These are phyloP conservation scores for Euphorbia peplus DNA, from an alignment of 345 rosid genomes.

Conservation along the genomic window DNA sequence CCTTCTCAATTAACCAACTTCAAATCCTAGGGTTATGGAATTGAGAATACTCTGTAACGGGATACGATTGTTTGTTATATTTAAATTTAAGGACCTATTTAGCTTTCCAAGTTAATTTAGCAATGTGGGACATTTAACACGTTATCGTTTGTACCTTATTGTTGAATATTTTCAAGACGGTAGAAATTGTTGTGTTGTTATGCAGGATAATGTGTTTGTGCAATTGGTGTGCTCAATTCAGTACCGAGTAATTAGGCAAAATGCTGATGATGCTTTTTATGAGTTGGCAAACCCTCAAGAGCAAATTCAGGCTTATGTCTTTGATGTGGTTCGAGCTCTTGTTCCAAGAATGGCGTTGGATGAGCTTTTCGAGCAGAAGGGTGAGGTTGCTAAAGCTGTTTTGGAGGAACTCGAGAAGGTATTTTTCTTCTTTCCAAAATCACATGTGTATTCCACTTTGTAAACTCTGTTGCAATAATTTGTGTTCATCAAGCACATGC, in stretches of 20 bases:
- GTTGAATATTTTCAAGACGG: not conserved
- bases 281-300: constrained; percentile 89
- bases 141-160: not conserved
- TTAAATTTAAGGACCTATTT: too few species aligned
- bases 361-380: constrained; percentile 94
- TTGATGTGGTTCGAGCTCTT: constrained; percentile 95
- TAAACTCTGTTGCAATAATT: not conserved
- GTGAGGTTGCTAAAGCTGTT: constrained; percentile 94
- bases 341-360: constrained; percentile 87
- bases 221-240: constrained; percentile 93
- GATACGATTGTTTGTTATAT: too few species aligned
- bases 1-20: not conserved
- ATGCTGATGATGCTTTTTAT: constrained; percentile 96
- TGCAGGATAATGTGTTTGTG: constrained; percentile 94
- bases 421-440: not conserved
- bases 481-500: too few species aligned
- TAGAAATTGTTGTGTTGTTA: not conserved
- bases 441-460: not conserved
- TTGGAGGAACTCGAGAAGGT: constrained; percentile 96
- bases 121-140: too few species aligned
- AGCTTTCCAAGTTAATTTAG: too few species aligned
- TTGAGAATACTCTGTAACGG: too few species aligned
- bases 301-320: constrained; percentile 94
- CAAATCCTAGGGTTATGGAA: not conserved
- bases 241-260: constrained; percentile 61